These are phyloP conservation scores for Mycosphaerelloides madeirae DNA, from an alignment of 2,329 filamentous ascomycete species.

Conservation along the genomic window DNA sequence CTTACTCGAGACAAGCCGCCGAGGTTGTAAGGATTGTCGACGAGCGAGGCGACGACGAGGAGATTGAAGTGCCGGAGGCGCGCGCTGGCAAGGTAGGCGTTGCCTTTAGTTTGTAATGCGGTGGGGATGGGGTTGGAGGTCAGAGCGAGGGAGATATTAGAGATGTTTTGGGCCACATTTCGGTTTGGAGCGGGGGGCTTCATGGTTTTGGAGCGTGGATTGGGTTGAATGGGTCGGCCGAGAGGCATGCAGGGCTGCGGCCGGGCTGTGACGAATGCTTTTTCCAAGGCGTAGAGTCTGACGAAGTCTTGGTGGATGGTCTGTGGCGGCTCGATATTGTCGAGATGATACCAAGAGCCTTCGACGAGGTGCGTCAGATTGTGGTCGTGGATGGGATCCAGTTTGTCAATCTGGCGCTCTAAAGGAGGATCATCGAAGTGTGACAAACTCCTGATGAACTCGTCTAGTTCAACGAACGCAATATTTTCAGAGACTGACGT, in stretches of 20 bases:
- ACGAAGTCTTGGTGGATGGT: slow-evolving; percentile 40
- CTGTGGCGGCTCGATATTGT: slow-evolving; percentile 37
- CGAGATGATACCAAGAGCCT: slow-evolving; percentile 42
- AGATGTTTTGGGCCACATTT: slow-evolving; percentile 16
- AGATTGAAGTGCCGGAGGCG: slow-evolving; percentile 30
- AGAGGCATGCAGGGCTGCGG: slow-evolving; percentile 32
- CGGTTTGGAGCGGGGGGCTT: slow-evolving; percentile 1
- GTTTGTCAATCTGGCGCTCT: slow-evolving; percentile 35
- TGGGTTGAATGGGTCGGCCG: slow-evolving; percentile 19
- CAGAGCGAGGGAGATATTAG: slow-evolving; percentile 15
- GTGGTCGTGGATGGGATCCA: slow-evolving; percentile 42
- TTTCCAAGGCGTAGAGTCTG: slow-evolving; percentile 30
- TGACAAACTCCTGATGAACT: slow-evolving; percentile 42
- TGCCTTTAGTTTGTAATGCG: slow-evolving; percentile 50
- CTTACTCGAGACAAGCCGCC: slow-evolving; percentile 48
- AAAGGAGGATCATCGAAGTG: slow-evolving; percentile 38
- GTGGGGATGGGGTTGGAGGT: slow-evolving; percentile 12
- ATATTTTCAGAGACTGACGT: slow-evolving; percentile 35
- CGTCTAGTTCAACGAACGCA: slow-evolving; percentile 40
- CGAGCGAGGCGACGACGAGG: slow-evolving; percentile 47
- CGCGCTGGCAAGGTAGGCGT: slow-evolving; percentile 39
- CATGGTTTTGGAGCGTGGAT: not conserved
- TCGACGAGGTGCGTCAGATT: slow-evolving; percentile 43
- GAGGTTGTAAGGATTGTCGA: slow-evolving; percentile 48
- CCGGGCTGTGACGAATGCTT: not conserved